A percentile compares a stretch with the other conserved stretches of the same genome.
These are phyloP conservation scores for Neotropicomus parvogracilis DNA, from an alignment of 1,284 basidiomycete species.

Conservation along the genomic window DNA sequence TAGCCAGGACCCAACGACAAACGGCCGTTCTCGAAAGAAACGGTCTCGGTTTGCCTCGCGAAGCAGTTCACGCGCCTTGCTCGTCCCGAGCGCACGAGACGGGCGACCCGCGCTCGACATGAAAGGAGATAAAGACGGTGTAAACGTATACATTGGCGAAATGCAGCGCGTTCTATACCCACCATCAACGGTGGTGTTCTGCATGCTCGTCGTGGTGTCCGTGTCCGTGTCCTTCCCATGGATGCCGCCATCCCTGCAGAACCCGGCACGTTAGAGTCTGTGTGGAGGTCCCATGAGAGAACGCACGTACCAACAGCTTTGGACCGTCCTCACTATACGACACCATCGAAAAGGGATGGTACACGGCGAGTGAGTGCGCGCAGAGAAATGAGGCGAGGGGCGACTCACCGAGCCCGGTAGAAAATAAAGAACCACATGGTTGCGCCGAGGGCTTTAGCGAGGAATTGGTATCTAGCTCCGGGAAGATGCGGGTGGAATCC, in stretches of 20 bases:
- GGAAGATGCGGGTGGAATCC: constrained; percentile 87
- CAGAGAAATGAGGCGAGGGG: constrained; percentile 1
- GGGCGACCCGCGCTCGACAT: too few species aligned
- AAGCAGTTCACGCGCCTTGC: too few species aligned
- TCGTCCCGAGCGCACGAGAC: neutral
- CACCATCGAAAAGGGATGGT: constrained; percentile 2
- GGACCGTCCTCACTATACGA: constrained; percentile 62
- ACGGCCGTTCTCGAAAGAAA: too few species aligned
- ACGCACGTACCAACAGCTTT: constrained; percentile 58
- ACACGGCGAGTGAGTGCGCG: constrained; percentile 1
- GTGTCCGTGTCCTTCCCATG: constrained; percentile 47
- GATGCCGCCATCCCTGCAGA: constrained; percentile 50
- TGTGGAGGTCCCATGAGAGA: neutral
- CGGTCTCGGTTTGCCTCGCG: too few species aligned
- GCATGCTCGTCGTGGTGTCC: constrained; percentile 36
- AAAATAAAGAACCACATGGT: constrained; percentile 99
- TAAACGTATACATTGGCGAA: constrained; percentile 14
- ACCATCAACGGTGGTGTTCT: constrained; percentile 27
- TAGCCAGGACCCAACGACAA: too few species aligned
- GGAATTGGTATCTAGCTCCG: constrained; percentile 69
- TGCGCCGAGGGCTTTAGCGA: constrained; percentile 83
- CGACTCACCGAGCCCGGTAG: constrained; percentile 81
- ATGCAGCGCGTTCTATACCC: constrained; percentile 15
- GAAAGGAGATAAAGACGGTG: neutral
- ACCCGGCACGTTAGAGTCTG: constrained; percentile 9